Base-by-base conservation (phyloP, 2,329 filamentous ascomycete genomes). In the Talaromyces sp. region DNA sequence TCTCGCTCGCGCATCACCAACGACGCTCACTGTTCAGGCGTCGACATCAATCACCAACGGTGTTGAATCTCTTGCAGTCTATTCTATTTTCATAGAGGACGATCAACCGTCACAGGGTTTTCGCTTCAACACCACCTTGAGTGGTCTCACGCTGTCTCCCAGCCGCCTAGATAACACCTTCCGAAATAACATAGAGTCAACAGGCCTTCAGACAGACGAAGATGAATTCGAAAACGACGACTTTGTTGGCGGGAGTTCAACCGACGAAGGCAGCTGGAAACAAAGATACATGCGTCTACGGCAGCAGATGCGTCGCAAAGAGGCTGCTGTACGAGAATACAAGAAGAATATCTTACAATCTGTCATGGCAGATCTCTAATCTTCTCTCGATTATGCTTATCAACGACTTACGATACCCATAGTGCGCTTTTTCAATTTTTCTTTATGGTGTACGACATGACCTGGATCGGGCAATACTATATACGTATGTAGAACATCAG, bases 261-360 rank as follows among this genome's bases (percentile, higher is more conserved):
- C 21, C 6, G 42, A 62, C 2, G 72, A 75, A 28, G 67, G 67
- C 18, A 75, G 70, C 7, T 78, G 76, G 76, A 78, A 76, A 61
- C 74, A 77, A 56, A 71, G 75, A 9, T 78, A 77, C 58, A 58
- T 74, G 64, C 73, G 71, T 35, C 67, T 78, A 21, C 72, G 72
- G 14, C 70, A 71, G 35, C 75, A 78, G 59, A 72, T 75, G 69
- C 72, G 74, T 60, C 77, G 73, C 62, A 75, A 73, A 48, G 76
- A 79, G 12, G 69, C 71, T 14, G 69, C 75, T 23, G 62, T 78
- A 31, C 70, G 72, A 1, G 69, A 76, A 46, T 78, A 78, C 60
- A 78, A 77, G 62, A 75, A 76, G 37, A 77, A 73, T 52, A 76
- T 79, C 33, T 69, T 79, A 16, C 75, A 78, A 65, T 76, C 74